Conservation (phyloP, 2,329 filamentous ascomycete genomes). For the Paramyrothecium sp. region DNA sequence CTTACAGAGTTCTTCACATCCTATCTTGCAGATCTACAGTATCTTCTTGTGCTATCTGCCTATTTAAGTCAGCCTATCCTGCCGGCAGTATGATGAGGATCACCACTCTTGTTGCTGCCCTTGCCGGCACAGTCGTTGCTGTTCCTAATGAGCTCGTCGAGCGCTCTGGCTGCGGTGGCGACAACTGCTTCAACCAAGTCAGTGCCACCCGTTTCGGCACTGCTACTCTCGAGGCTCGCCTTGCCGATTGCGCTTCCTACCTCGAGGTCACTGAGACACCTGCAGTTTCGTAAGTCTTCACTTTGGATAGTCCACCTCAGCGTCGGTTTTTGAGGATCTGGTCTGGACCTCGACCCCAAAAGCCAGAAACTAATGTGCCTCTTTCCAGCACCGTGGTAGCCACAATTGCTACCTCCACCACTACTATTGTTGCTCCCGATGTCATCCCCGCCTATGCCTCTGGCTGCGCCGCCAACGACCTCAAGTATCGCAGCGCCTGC, state of each 20-base stretch:
- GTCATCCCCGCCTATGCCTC: neutral
- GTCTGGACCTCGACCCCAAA: too few relatives aligned
- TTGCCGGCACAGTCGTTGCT: neutral
- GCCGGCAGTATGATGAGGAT: neutral
- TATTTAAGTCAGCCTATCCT: too few relatives aligned
- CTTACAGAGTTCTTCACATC: neutral
- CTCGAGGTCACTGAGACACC: neutral
- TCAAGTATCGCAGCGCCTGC: neutral
- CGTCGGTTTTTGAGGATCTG: neutral
- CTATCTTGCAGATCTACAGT: too few relatives aligned
- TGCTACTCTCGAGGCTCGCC: neutral
- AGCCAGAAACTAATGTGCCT: neutral
- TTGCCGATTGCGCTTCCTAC: neutral
- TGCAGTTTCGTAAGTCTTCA: neutral
- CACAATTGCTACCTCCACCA: neutral
- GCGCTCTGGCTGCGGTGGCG: neutral
- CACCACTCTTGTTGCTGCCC: neutral
- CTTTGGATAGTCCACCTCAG: neutral
- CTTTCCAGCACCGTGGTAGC: neutral
- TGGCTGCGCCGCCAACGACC: neutral
- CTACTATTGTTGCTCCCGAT: neutral
- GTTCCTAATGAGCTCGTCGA: neutral
- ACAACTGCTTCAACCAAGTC: neutral
- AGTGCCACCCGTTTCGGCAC: neutral
- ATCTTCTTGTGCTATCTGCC: too few relatives aligned